Base-by-base conservation (phyloP, 371 early-diverging fungal genomes). In the Mortierella sp. region DNA sequence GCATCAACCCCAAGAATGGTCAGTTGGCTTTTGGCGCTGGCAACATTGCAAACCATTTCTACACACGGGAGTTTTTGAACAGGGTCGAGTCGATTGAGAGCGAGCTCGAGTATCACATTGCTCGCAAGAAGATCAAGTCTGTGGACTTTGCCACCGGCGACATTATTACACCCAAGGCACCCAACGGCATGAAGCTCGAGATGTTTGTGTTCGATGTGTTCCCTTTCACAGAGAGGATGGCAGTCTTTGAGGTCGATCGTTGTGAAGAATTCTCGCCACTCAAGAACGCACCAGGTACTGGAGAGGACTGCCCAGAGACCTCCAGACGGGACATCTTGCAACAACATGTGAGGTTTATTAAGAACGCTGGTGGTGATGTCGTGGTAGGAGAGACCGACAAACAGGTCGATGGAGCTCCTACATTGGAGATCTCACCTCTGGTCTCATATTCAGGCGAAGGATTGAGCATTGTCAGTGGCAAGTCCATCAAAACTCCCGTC, bases 1-100 rank as follows among this genome's bases (percentile, higher is more conserved):
- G 78, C 61, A 87, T 87, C 58, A 78, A 84, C 43, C 85, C 88
- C 53, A 76, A 70, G 67, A 85, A 90, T 67, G 90, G 88, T 2
- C 84, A 88, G 54, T 87, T 98, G 51, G 80, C 84, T 2, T 97
- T 91, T 83, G 89, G 90, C 45, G 96, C 97, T 9, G 98, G 93
- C 54, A 98, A 98, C 86, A 97, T 98, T 84, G 96, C 92, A 82
- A 98, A 97, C 86, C 98, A 98, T 82, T 97, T 95, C 80, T 98
- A 96, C 87, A 93, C 97, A 39, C 83, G 91, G 28, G 97, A 87
- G 58, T 98, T 98, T 79, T 84, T 98, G 80, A 82, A 92, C 67
- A 86, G 90, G 55, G 89, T 95, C 45, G 92, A 92, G 56, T 83
- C 85, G 21, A 87, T 96, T 74, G 96, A 96, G 67, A 73, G 81